phyloP scores from a whole-genome alignment of 2,329 filamentous ascomycete genomes.

The Paraphoma chrysanthemicola region DNA sequence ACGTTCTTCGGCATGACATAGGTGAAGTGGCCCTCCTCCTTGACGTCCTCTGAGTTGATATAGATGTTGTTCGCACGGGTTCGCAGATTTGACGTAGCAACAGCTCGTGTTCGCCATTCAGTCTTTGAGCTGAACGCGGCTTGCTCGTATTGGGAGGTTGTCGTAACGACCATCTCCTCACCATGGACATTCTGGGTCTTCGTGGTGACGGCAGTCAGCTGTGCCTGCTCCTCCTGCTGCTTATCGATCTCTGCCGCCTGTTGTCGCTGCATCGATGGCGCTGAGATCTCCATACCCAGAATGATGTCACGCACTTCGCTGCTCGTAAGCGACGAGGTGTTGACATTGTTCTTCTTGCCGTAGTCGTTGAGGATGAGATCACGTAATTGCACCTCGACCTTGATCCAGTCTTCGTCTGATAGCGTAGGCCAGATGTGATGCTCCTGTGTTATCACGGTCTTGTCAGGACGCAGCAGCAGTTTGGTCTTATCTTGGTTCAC shows the following conservation, averaged over 20 bases:
- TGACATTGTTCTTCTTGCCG: constrained; percentile 99
- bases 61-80: constrained; percentile 98
- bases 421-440: constrained; percentile 98
- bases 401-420: constrained; percentile 97
- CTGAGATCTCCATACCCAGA: constrained; percentile 98
- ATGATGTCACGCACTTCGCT: constrained; percentile 99
- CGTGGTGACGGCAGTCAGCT: constrained; percentile 95
- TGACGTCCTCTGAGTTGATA: constrained; percentile 93
- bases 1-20: constrained; percentile 99
- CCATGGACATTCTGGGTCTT: constrained; percentile 98
- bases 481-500: constrained; percentile 99
- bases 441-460: constrained; percentile 97
- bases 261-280: constrained; percentile 96
- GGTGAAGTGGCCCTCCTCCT: constrained; percentile 84
- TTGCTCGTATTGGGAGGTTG: constrained; percentile 97
- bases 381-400: constrained; percentile 95
- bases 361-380: constrained; percentile 98
- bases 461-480: constrained; percentile 90
- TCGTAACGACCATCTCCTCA: constrained; percentile 97
- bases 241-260: constrained; percentile 99
- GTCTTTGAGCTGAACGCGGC: constrained; percentile 98
- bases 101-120: constrained; percentile 95
- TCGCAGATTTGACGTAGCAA: constrained; percentile 93
- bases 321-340: constrained; percentile 93
- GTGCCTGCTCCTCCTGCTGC: constrained; percentile 95